Evolutionary conservation across 768 basidiomycete species (phyloP), one percentile per base, ranked within the genome.

Genomic region (Boletus vermiculosoides): DNA sequence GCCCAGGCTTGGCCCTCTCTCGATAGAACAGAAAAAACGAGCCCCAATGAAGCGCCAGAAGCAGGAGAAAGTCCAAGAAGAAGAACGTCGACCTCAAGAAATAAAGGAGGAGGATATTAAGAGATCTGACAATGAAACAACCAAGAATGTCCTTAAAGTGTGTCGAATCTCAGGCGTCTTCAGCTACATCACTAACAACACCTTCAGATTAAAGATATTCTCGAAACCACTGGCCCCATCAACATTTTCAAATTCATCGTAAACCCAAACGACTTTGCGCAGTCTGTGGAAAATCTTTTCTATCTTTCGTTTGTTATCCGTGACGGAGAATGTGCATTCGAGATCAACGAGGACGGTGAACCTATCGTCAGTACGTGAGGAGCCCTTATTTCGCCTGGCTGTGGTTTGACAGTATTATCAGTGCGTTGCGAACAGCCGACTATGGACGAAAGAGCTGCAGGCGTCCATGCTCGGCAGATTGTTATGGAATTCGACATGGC

Each of bases 201-300:
- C 10, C 6, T 5, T 22, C 42, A 94, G 89, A 77, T 96, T 22
- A 78, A 81, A 66, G 71, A 78, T 4, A 74, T 91, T 9, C 77
- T 97, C 25, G 68, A 73, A 20, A 69, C 79, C 0, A 72, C 75
- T n/a, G 74, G 72, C 31, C 64, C 70, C 8, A 79, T 90, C 50
- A 97, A 97, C 64, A 72, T 97, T 30, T 98, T 98, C 76, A 74
- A 80, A 58, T 90, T 98, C 66, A 79, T 98, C 52, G 78, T 97
- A 60, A 96, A 99, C 68, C 97, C 97, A 13, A 73, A 87, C 30
- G 86, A 90, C 64, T 99, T 92, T 67, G 89, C 87, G 0, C 96
- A 99, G 68, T 92, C 91, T 0, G 93, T 98, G 15, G 97, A 99
- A 74, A 99, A 99, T 69, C 77, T 96, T 23, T 98, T 99, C 71